Conservation (phyloP, 2,329 filamentous ascomycete genomes). For the Lasiodiplodia citricola region DNA sequence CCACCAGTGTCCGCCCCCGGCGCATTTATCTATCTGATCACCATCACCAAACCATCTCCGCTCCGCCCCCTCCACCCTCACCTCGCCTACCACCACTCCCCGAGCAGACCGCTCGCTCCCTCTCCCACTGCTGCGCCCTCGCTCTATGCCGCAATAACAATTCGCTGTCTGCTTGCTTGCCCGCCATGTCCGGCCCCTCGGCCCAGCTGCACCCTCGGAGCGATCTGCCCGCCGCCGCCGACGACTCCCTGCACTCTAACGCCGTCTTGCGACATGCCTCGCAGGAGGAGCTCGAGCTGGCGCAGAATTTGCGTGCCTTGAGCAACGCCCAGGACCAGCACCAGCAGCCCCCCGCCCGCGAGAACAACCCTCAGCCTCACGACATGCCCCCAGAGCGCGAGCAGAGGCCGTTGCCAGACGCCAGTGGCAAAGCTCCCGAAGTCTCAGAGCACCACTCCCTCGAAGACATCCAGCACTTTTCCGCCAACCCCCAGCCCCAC, state of each 20-base stretch:
- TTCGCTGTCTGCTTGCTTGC: not conserved
- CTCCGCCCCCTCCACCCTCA: conserved; percentile 15
- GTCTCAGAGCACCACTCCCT: conserved; percentile 46
- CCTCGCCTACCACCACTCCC: not conserved
- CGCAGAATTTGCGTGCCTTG: conserved; percentile 51
- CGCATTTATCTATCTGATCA: conserved; percentile 27
- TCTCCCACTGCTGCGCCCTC: not conserved
- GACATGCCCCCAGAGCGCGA: not conserved
- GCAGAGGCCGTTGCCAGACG: conserved; percentile 11
- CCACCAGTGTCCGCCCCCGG: not conserved
- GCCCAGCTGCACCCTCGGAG: not conserved
- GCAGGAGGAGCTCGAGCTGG: conserved; percentile 57
- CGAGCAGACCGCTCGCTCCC: not conserved
- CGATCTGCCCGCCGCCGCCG: conserved; percentile 7
- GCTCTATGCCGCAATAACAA: conserved; percentile 17
- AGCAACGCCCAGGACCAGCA: conserved; percentile 50
- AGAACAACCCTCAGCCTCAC: conserved; percentile 29
- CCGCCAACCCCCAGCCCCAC: conserved; percentile 28
- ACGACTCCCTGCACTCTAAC: conserved; percentile 7
- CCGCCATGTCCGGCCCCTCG: conserved; percentile 14
- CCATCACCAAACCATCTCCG: conserved; percentile 27
- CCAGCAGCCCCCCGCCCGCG: conserved; percentile 29
- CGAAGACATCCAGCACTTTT: conserved; percentile 44
- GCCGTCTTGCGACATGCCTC: conserved; percentile 50
- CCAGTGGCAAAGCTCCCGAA: conserved; percentile 35